Evolutionary conservation across 495 filamentous ascomycete genomes (phyloP).

Genomic region (Hypoxylon lienhwacheense): DNA sequence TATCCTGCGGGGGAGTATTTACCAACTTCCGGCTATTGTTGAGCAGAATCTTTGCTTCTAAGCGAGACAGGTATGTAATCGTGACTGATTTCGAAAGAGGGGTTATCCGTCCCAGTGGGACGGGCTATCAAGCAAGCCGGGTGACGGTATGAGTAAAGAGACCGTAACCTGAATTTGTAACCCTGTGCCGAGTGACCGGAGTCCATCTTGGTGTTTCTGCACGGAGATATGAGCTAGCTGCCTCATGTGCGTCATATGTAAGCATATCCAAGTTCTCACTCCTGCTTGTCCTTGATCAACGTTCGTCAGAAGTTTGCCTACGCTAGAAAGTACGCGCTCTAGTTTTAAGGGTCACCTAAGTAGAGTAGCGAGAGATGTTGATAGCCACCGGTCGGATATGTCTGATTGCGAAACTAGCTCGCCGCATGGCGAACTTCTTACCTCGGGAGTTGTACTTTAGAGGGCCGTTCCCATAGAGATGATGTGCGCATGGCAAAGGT

Average conservation of each 20-base stretch:
- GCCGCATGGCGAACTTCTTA: constrained; percentile 15
- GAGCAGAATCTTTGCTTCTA: constrained; percentile 15
- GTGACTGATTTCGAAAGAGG: constrained; percentile 25
- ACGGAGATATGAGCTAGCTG: background rate
- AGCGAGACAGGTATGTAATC: constrained; percentile 21
- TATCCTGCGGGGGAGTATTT: constrained; percentile 27
- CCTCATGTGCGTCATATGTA: background rate
- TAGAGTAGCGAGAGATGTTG: constrained; percentile 13
- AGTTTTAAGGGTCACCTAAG: constrained; percentile 1
- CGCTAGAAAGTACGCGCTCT: background rate
- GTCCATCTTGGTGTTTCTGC: background rate
- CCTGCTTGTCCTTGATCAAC: background rate
- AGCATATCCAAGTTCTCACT: background rate
- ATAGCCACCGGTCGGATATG: constrained; percentile 25
- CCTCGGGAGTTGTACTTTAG: constrained; percentile 16
- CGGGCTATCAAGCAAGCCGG: constrained; percentile 1
- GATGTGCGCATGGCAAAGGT: constrained; percentile 8
- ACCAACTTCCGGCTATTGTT: constrained; percentile 36
- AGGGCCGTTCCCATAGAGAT: constrained; percentile 10
- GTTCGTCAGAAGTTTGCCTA: background rate
- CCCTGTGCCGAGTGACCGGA: background rate
- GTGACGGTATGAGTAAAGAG: constrained; percentile 4
- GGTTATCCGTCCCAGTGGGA: constrained; percentile 20
- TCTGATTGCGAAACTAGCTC: constrained; percentile 26
- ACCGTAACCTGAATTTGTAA: constrained; percentile 3